Evolutionary conservation across 345 rosid genomes (phyloP).

Genomic region (Eucalyptus marginata): DNA sequence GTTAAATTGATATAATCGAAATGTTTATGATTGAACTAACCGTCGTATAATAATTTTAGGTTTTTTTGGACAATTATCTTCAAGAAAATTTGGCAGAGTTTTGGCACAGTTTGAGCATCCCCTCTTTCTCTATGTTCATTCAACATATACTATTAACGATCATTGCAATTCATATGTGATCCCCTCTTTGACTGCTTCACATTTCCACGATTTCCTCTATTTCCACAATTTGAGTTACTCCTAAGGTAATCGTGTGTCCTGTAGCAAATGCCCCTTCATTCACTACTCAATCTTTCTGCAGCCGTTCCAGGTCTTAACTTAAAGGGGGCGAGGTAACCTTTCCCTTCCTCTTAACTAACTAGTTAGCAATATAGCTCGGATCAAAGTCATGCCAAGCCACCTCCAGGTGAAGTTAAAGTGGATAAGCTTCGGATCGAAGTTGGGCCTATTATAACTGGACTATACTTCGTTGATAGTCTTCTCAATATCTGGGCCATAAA

Average conservation of each 20-base stretch:
- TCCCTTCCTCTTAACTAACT: not conserved
- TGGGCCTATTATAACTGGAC: not conserved
- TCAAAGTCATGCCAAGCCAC: not conserved
- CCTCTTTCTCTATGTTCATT: not conserved
- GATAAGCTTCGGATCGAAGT: not conserved
- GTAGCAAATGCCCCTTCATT: not conserved
- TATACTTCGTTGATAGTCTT: not conserved
- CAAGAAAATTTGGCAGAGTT: not conserved
- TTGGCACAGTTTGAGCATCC: not conserved
- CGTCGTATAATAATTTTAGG: fast-evolving
- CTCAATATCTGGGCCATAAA: not conserved
- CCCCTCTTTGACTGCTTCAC: not conserved
- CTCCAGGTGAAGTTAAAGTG: not conserved
- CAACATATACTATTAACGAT: not conserved
- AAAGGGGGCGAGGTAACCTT: not conserved
- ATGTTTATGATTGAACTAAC: fast-evolving
- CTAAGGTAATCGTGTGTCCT: fast-evolving
- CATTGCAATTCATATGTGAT: not conserved
- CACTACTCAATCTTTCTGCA: not conserved
- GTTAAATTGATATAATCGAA: fast-evolving
- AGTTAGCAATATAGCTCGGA: not conserved
- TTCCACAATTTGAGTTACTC: not conserved
- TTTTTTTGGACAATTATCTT: no score
- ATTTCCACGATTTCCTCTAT: not conserved
- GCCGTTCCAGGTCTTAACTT: not conserved